phyloP scores from a whole-genome alignment of 345 rosid species.

The Populus euphratica region DNA sequence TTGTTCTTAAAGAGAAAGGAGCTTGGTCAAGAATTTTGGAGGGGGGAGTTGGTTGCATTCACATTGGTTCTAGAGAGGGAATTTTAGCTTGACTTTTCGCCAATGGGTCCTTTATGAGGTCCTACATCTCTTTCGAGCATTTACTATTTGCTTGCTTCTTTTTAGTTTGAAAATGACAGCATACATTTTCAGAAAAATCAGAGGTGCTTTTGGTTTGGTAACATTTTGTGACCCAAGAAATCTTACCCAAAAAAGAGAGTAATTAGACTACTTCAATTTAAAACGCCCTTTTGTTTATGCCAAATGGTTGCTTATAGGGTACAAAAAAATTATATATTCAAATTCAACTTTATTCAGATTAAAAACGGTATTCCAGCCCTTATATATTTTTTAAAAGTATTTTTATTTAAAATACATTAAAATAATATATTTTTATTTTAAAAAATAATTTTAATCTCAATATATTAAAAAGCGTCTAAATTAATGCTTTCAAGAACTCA shows the following conservation, averaged over 20 bases:
- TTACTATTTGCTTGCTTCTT: conserved; percentile 3
- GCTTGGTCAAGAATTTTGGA: conserved; percentile 16
- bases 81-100: neutral
- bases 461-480: too few species aligned
- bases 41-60: conserved; percentile 15
- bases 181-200: neutral
- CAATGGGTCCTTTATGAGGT: conserved; percentile 20
- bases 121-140: conserved; percentile 22
- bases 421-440: too few species aligned
- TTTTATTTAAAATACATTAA: too few species aligned
- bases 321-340: too few species aligned
- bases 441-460: too few species aligned
- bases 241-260: neutral
- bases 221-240: neutral
- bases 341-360: neutral
- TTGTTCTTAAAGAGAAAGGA: neutral
- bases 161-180: neutral
- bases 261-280: neutral
- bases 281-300: neutral
- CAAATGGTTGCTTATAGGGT: too few species aligned
- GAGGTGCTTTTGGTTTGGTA: neutral
- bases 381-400: too few species aligned
- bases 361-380: too few species aligned
- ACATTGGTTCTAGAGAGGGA: neutral
- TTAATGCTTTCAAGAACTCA: too few species aligned